Percentiles rank a stretch among this genome's conserved stretches.
Conservation (phyloP, 1,284 basidiomycete species). For the Sporisorium exsertum region DNA sequence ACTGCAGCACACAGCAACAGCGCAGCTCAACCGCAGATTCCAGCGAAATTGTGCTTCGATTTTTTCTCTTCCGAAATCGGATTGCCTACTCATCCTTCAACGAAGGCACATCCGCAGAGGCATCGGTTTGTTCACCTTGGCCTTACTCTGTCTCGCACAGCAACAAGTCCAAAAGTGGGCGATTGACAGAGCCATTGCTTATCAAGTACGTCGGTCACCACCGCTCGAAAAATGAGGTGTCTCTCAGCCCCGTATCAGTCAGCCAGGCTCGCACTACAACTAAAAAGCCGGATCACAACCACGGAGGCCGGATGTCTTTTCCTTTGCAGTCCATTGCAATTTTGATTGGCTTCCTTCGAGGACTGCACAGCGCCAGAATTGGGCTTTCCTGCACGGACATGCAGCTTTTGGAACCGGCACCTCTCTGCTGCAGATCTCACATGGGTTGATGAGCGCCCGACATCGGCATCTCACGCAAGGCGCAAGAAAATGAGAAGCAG, state of each 20-base stretch:
- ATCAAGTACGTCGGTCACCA: neutral
- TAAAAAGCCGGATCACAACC: slow-evolving; percentile 1
- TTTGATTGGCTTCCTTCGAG: neutral
- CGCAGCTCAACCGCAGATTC: neutral
- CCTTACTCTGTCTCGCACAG: neutral
- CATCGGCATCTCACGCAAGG: slow-evolving; percentile 12
- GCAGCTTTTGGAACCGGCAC: neutral
- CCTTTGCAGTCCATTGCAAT: neutral
- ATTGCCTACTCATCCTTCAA: neutral
- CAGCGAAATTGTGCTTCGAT: neutral
- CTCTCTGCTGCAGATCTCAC: neutral
- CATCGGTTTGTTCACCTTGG: neutral
- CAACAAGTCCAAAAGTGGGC: neutral
- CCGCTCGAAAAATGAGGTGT: no score
- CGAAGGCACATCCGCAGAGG: neutral
- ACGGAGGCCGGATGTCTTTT: neutral
- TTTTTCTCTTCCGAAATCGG: neutral
- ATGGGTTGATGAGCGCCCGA: slow-evolving; percentile 1
- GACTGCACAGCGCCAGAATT: neutral
- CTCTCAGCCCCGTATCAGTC: no score
- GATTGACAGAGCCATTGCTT: neutral
- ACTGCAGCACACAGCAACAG: neutral
- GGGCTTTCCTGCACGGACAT: neutral
- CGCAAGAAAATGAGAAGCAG: neutral
- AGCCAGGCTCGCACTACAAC: neutral